These are phyloP conservation scores for Eutrema japonicum DNA, from an alignment of 345 rosid genomes.

Conservation along the genomic window DNA sequence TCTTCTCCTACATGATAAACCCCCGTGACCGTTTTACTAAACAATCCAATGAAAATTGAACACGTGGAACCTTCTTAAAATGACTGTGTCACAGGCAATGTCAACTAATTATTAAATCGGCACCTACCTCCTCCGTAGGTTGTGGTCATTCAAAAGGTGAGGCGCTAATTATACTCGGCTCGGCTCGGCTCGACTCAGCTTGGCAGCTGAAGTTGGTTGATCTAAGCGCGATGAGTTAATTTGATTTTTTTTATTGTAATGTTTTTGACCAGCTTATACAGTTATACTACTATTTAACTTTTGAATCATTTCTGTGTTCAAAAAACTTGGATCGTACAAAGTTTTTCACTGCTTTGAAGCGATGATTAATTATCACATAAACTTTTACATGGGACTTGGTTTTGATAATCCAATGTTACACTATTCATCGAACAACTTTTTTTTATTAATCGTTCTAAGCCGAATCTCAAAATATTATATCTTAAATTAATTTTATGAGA, in stretches of 20 bases:
- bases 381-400: background rate
- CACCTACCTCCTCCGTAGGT: conserved; percentile 11
- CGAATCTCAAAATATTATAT: too few species aligned
- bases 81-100: background rate
- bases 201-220: background rate
- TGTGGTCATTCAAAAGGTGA: conserved; percentile 16
- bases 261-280: background rate
- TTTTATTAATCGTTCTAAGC: too few species aligned
- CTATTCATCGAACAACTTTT: too few species aligned
- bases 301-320: background rate
- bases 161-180: background rate
- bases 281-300: background rate
- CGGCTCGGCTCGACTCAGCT: conserved; percentile 1
- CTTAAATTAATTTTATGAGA: too few species aligned
- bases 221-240: background rate
- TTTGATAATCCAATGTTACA: too few species aligned
- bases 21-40: background rate
- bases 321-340: background rate
- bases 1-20: background rate
- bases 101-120: background rate
- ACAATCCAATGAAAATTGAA: background rate
- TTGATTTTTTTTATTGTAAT: background rate
- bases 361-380: background rate
- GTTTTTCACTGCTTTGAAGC: background rate
- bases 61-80: background rate